phyloP scores from a whole-genome alignment of 2,329 filamentous ascomycete genomes.

The Calonectria pauciramosa region DNA sequence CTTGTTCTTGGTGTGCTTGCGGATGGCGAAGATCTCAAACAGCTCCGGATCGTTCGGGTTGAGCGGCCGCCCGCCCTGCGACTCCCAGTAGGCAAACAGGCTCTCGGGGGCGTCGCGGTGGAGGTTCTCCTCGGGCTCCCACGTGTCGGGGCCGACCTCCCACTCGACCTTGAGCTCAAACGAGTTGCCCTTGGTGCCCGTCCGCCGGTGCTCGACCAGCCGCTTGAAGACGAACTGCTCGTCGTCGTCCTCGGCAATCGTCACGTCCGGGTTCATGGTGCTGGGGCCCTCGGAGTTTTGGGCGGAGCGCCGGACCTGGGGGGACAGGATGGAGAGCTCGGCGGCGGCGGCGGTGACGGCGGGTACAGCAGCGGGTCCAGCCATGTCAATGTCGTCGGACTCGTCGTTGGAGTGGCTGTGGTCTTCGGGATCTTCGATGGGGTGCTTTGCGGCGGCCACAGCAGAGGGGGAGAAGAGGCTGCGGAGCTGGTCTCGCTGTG shows the following conservation, averaged over 20 bases:
- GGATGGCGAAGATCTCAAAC: constrained; percentile 51
- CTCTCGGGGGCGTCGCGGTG: constrained; percentile 49
- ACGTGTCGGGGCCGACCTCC: constrained; percentile 47
- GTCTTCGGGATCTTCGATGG: not conserved
- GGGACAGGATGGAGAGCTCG: constrained; percentile 1
- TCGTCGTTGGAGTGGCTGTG: not conserved
- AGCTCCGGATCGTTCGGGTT: constrained; percentile 49
- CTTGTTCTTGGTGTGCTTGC: constrained; percentile 47
- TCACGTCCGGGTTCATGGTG: constrained; percentile 8
- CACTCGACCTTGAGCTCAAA: constrained; percentile 51
- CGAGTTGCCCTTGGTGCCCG: constrained; percentile 37
- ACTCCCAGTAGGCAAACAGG: constrained; percentile 52
- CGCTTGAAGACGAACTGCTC: constrained; percentile 36
- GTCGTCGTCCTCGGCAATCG: constrained; percentile 26
- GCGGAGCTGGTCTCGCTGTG: constrained; percentile 4
- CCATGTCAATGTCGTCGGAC: constrained; percentile 10
- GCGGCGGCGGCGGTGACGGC: not conserved
- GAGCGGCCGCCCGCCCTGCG: constrained; percentile 47
- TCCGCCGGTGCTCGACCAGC: constrained; percentile 49
- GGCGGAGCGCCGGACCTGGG: constrained; percentile 15
- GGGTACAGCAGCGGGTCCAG: not conserved
- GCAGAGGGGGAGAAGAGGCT: constrained; percentile 8
- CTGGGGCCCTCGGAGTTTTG: not conserved
- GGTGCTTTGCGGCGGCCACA: constrained; percentile 2
- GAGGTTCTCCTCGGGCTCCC: constrained; percentile 51